Conservation (phyloP, 805 yeast species). For the Naumovozyma castellii region DNA sequence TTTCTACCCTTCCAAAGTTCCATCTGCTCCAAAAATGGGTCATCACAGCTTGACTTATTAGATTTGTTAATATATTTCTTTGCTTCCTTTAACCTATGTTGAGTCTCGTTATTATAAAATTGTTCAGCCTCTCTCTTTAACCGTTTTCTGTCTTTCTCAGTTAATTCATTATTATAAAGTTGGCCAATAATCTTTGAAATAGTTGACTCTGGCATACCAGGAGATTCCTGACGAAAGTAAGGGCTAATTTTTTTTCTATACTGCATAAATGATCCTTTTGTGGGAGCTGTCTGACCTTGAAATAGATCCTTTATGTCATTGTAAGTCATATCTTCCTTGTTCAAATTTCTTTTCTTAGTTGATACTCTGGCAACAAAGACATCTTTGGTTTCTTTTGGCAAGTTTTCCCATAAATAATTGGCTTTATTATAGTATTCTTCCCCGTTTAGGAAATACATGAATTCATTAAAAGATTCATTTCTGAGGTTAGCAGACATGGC, state of each 20-base stretch:
- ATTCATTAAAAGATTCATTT: conserved; percentile 8
- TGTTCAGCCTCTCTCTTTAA: conserved; percentile 5
- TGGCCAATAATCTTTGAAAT: conserved; percentile 6
- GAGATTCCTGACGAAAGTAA: conserved; percentile 1
- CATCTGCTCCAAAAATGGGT: conserved; percentile 1
- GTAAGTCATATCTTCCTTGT: background rate
- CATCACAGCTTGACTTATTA: background rate
- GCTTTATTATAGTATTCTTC: conserved; percentile 4
- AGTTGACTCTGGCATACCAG: conserved; percentile 2
- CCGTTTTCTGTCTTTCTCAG: conserved; percentile 1
- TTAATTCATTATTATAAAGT: conserved; percentile 5
- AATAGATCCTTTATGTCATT: conserved; percentile 4
- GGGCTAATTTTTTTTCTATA: conserved; percentile 5
- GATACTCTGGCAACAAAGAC: conserved; percentile 6
- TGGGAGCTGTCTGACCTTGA: conserved; percentile 1
- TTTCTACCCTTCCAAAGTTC: conserved; percentile 3
- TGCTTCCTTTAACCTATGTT: conserved; percentile 1
- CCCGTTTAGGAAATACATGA: conserved; percentile 5
- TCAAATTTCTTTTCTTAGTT: background rate
- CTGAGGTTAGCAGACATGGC: background rate
- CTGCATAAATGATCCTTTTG: conserved; percentile 4
- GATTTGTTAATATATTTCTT: conserved; percentile 1
- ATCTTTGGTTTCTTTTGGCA: conserved; percentile 8
- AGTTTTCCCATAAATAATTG: conserved; percentile 7
- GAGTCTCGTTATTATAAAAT: background rate